These are phyloP conservation scores for Rhizopogon salebrosus DNA, from an alignment of 768 basidiomycete species.

Conservation along the genomic window DNA sequence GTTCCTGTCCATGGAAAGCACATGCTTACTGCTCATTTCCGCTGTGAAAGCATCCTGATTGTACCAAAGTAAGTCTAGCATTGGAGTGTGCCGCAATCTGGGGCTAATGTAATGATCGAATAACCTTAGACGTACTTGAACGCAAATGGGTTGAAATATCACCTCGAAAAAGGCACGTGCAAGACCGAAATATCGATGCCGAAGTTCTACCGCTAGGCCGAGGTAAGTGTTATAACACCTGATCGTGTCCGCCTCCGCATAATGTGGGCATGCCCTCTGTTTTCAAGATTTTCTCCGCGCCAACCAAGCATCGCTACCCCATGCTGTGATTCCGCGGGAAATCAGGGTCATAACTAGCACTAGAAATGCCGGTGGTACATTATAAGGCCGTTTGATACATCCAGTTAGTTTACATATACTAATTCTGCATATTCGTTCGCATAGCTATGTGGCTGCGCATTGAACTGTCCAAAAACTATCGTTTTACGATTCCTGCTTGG, in stretches of 20 bases:
- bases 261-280: neutral
- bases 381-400: neutral
- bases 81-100: neutral
- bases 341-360: neutral
- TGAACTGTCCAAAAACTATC: neutral
- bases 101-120: neutral
- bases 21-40: conserved; percentile 4
- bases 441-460: neutral
- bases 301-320: neutral
- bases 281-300: neutral
- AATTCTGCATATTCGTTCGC: neutral
- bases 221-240: neutral
- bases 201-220: neutral
- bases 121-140: conserved; percentile 50
- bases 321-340: neutral
- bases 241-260: neutral
- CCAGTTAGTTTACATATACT: neutral
- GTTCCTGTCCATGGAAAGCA: neutral
- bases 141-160: conserved; percentile 64
- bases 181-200: conserved; percentile 27
- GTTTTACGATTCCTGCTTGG: too few relatives aligned
- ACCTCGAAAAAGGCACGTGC: conserved; percentile 63
- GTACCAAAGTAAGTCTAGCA: conserved; percentile 42
- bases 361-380: neutral
- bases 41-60: conserved; percentile 35